phyloP scores from a whole-genome alignment of 441 rosid species.

The Francoa sonchifolia region DNA sequence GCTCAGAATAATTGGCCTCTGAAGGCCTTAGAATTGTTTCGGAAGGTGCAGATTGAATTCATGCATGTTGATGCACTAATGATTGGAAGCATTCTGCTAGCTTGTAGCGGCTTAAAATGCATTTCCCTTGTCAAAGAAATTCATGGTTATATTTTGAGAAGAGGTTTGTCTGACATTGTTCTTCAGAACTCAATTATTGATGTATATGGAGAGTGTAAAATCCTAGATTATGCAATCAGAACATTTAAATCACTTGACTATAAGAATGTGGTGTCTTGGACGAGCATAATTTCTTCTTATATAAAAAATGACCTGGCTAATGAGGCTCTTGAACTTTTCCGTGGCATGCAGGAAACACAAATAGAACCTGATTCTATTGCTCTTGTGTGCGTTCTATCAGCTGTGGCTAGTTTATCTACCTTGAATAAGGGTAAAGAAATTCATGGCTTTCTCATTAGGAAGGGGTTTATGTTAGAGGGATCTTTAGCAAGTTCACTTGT shows the following conservation, averaged over 20 bases:
- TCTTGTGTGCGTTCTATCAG: slow-evolving; percentile 46
- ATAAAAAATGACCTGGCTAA: slow-evolving; percentile 38
- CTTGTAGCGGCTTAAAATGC: slow-evolving; percentile 41
- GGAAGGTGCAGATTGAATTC: slow-evolving; percentile 31
- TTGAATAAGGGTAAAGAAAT: slow-evolving; percentile 69
- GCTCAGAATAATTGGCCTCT: slow-evolving; percentile 42
- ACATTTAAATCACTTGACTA: slow-evolving; percentile 32
- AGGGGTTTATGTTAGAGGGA: slow-evolving; percentile 42
- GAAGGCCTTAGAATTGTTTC: slow-evolving; percentile 36
- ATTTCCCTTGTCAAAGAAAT: slow-evolving; percentile 42
- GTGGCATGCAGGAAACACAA: slow-evolving; percentile 33
- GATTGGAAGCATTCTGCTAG: slow-evolving; percentile 61
- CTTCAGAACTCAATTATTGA: slow-evolving; percentile 47
- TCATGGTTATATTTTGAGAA: slow-evolving; percentile 48
- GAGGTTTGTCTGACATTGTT: slow-evolving; percentile 41
- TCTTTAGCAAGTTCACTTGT: slow-evolving; percentile 47
- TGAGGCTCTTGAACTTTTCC: slow-evolving; percentile 52
- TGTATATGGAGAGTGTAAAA: slow-evolving; percentile 56
- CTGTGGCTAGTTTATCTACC: slow-evolving; percentile 50
- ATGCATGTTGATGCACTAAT: slow-evolving; percentile 46
- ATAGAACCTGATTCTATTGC: slow-evolving; percentile 50
- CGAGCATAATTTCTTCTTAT: slow-evolving; percentile 72
- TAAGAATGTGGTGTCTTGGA: slow-evolving; percentile 81
- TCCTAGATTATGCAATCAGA: slow-evolving; percentile 38
- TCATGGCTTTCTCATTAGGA: slow-evolving; percentile 49